Percentiles rank a stretch among this genome's conserved stretches.
These are phyloP conservation scores for Syncephalastrum racemosum DNA, from an alignment of 371 early-diverging fungal genomes.

Conservation along the genomic window DNA sequence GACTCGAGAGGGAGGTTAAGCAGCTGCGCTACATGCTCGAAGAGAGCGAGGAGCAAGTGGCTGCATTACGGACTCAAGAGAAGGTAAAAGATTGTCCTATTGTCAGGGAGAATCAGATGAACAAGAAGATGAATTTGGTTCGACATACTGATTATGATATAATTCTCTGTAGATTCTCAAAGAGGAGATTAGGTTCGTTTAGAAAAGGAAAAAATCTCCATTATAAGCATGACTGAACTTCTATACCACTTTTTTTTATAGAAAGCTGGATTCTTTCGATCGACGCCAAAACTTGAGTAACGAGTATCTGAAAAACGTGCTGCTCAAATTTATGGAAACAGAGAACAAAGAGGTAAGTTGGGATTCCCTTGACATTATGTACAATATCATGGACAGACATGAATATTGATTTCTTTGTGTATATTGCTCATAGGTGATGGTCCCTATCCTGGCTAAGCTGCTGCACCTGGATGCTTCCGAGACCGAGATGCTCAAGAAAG, in stretches of 20 bases:
- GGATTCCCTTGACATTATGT: background rate
- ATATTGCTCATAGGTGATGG: constrained; percentile 44
- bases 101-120: too few relatives aligned
- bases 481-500: constrained; percentile 24
- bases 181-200: constrained; percentile 40
- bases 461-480: constrained; percentile 43
- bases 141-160: background rate
- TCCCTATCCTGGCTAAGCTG: constrained; percentile 46
- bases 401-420: background rate
- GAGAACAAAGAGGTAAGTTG: constrained; percentile 52
- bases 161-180: constrained; percentile 28
- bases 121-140: background rate
- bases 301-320: constrained; percentile 66
- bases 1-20: constrained; percentile 45
- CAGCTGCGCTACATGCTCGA: constrained; percentile 56
- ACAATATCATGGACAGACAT: background rate
- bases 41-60: constrained; percentile 59
- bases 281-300: constrained; percentile 62
- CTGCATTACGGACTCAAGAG: constrained; percentile 56
- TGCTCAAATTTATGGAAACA: constrained; percentile 58
- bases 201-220: background rate
- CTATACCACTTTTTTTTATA: constrained; percentile 6
- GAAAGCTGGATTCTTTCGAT: constrained; percentile 61
- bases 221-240: background rate
- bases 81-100: constrained; percentile 31